Conservation (phyloP, 129 eudicot genomes). For the Mikania micrantha region DNA sequence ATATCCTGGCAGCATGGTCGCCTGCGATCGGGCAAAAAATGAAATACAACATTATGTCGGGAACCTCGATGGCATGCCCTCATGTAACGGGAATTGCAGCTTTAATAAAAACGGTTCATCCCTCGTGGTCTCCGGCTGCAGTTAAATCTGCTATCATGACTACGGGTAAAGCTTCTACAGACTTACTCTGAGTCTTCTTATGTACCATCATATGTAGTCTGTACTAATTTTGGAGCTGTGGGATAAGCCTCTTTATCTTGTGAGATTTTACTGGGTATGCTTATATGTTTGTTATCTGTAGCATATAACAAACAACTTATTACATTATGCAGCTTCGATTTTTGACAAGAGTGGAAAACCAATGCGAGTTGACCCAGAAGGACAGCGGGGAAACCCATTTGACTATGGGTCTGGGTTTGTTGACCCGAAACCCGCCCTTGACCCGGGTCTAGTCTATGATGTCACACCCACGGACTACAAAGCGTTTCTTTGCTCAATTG, state of each 20-base stretch:
- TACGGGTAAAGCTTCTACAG: slow-evolving; percentile 57
- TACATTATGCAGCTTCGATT: slow-evolving; percentile 51
- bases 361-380: slow-evolving; percentile 58
- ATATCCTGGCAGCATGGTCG: slow-evolving; percentile 89
- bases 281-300: no score
- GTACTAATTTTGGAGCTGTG: no score
- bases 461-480: slow-evolving; percentile 61
- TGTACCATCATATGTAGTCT: neutral
- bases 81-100: slow-evolving; percentile 80
- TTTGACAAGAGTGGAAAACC: slow-evolving; percentile 59
- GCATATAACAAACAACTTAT: slow-evolving; percentile 22
- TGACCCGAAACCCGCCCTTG: slow-evolving; percentile 55
- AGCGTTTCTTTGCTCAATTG: slow-evolving; percentile 78
- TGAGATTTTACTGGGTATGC: no score
- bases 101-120: slow-evolving; percentile 67
- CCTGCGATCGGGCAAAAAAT: slow-evolving; percentile 47
- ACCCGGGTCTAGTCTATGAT: slow-evolving; percentile 78
- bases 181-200: no score
- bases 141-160: slow-evolving; percentile 94
- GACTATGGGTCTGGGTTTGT: slow-evolving; percentile 75
- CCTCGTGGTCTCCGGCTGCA: slow-evolving; percentile 88
- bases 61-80: slow-evolving; percentile 97
- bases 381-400: slow-evolving; percentile 62
- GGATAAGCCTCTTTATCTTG: no score
- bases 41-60: slow-evolving; percentile 59